Base-by-base conservation (phyloP, 257 asterid species). In the Nyctanthes arbortristis region DNA sequence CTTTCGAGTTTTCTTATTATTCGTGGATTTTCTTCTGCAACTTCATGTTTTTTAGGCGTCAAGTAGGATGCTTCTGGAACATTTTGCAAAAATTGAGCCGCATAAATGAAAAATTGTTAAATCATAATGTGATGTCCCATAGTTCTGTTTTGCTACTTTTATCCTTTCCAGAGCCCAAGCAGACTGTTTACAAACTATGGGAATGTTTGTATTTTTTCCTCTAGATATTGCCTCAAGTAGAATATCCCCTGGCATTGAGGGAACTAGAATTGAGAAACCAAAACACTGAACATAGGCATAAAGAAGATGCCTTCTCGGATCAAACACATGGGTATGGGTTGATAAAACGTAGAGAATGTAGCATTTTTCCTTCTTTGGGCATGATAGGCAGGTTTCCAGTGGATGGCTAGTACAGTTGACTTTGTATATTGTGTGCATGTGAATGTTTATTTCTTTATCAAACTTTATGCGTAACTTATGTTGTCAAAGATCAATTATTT, bases 401-500 rank as follows among this genome's bases (percentile, higher is more conserved):
- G 4, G 57, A 28, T 49, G 57, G 24, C 57, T 47, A 18, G 57
- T 47, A 18, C 27, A 18, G 20, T 47, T 47, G 20, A 27, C 10
- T 47, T 47, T 49, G 57, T 49, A 49, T 49, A 5, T 49, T 49
- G 57, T 18, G 11, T 62, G 29, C 12, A 27, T 28, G 49, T 64
- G 34, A 10, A 9, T 24, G 73, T 71, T 60, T 35, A 40, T 20
- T 54, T 45, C 16, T 57, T 69, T 58, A 34, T 58, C 32, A 65
- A 28, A 61, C 57, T 60, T 62, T 67, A 14, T 8, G 16, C 60
- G 18, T 2, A 61, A 22, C 47, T 66, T 14, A 37, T 61, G 67
- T 72, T 5, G 43, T 49, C 18, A 18, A 32, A 66, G 20, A 56
- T 59, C 68, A 55, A 5, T 31, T 11, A 43, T 64, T 57, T 28